Conservation (phyloP, 2,329 filamentous ascomycete genomes). For the Hypoxylon sp. region DNA sequence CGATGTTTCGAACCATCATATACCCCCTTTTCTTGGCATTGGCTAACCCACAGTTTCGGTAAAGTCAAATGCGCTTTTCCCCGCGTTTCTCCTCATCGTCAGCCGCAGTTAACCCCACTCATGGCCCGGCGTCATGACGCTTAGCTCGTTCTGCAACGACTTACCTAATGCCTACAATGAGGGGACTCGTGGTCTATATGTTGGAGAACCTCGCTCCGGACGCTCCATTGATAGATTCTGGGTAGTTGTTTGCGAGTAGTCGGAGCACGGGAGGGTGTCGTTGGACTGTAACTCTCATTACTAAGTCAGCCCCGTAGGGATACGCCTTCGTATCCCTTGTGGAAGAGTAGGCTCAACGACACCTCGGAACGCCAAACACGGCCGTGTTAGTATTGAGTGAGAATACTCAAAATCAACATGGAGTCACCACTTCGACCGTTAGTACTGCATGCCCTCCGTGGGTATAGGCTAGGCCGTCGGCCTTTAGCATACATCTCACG, state of each 20-base stretch:
- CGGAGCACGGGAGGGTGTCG: slow-evolving; percentile 4
- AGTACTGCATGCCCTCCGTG: background rate
- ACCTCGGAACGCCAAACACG: background rate
- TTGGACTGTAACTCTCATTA: background rate
- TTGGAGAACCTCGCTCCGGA: background rate
- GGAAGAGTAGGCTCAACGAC: background rate
- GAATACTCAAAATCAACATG: slow-evolving; percentile 14
- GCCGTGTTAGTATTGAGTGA: background rate
- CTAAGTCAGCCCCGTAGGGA: background rate
- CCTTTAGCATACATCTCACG: background rate
- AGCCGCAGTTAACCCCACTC: slow-evolving; percentile 28
- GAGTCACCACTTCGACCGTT: slow-evolving; percentile 7
- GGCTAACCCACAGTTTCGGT: slow-evolving; percentile 3
- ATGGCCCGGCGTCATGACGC: slow-evolving; percentile 7
- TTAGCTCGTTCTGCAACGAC: slow-evolving; percentile 9
- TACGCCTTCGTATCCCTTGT: background rate
- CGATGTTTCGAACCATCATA: slow-evolving; percentile 1
- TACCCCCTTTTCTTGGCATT: background rate
- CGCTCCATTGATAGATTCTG: background rate
- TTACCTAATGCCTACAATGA: background rate
- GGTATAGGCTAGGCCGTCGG: slow-evolving; percentile 6
- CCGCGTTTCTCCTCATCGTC: slow-evolving; percentile 40
- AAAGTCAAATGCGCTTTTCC: slow-evolving; percentile 11
- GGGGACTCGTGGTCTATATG: background rate
- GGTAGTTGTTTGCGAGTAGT: background rate